Conservation (phyloP, 306 rosid genomes). For the Abrus pulchellus region DNA sequence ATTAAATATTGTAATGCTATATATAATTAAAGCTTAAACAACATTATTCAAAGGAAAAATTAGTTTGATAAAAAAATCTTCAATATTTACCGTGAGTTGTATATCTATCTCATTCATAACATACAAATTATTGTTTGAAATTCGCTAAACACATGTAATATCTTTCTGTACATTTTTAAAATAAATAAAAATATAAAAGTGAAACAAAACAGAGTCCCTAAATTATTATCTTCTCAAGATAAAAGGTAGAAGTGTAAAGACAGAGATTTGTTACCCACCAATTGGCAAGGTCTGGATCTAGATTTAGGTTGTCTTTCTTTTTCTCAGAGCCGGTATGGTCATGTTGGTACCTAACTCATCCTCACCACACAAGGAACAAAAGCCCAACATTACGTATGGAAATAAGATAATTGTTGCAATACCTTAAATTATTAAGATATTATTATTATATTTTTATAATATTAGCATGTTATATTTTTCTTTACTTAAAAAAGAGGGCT, state of each 20-base stretch:
- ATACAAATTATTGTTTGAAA: no score
- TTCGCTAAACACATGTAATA: no score
- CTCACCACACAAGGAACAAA: neutral
- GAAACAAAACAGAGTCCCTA: neutral
- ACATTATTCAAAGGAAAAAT: no score
- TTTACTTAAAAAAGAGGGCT: no score
- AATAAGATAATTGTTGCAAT: neutral
- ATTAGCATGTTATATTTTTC: no score
- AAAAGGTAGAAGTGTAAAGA: neutral
- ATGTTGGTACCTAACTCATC: neutral
- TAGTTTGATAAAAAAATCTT: no score
- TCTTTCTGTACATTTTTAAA: neutral
- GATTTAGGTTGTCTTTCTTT: constrained; percentile 33
- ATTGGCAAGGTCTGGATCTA: neutral
- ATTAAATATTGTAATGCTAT: no score
- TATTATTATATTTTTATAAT: no score
- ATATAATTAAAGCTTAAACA: no score
- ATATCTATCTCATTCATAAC: no score
- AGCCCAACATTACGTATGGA: neutral
- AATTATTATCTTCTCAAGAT: neutral
- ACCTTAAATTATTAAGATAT: no score
- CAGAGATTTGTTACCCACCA: constrained; percentile 25
- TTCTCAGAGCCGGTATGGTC: constrained; percentile 6
- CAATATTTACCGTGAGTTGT: no score
- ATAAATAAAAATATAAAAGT: neutral